phyloP scores from a whole-genome alignment of 331 rosid genomes.

The Pyrus hybrid region DNA sequence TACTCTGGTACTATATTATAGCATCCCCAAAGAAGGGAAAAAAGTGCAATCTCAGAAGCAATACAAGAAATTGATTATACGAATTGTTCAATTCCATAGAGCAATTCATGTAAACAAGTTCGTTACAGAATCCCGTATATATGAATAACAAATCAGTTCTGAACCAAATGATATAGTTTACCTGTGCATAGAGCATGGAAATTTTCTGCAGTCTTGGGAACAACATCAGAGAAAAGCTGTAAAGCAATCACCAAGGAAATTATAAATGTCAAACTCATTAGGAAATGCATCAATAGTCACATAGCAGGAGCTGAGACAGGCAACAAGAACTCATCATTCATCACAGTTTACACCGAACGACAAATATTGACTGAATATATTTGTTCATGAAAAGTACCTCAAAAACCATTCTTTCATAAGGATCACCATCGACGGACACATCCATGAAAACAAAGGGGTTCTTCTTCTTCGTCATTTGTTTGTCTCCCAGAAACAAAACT shows the following conservation, averaged over 20 bases:
- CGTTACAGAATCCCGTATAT: not conserved
- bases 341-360: not conserved
- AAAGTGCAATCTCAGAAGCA: not conserved
- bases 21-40: not conserved
- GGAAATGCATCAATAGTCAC: not conserved
- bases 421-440: slow-evolving; percentile 85
- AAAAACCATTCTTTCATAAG: slow-evolving; percentile 69
- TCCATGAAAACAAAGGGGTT: slow-evolving; percentile 64
- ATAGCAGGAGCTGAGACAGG: not conserved
- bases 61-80: not conserved
- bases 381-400: slow-evolving; percentile 40
- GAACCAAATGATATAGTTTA: slow-evolving; percentile 13
- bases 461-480: slow-evolving; percentile 71
- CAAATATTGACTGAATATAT: not conserved
- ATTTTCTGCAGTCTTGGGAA: slow-evolving; percentile 89
- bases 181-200: slow-evolving; percentile 93
- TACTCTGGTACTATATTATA: not conserved
- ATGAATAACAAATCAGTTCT: not conserved
- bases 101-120: not conserved
- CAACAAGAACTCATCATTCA: not conserved
- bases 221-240: slow-evolving; percentile 80
- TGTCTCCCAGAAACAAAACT: slow-evolving; percentile 9
- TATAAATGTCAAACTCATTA: not conserved
- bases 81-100: not conserved
- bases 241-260: not conserved